These are phyloP conservation scores for Colletotrichum sojae DNA, from an alignment of 2,329 filamentous ascomycete species.

Conservation along the genomic window DNA sequence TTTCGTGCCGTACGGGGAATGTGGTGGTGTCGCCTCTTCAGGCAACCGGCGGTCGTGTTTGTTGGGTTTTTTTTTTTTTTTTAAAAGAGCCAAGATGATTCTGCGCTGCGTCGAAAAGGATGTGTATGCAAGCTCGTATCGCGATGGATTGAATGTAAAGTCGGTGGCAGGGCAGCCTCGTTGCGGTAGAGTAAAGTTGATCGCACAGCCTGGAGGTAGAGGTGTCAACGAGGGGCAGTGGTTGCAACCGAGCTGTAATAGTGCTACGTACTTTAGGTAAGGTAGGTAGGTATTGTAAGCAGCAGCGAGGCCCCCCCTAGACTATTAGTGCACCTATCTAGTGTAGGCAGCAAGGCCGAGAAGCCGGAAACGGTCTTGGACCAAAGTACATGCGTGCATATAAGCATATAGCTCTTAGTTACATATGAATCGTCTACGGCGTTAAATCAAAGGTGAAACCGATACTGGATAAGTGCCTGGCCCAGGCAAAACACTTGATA, in stretches of 20 bases:
- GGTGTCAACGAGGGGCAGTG: constrained; percentile 33
- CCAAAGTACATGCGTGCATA: too few species aligned
- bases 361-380: too few species aligned
- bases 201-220: constrained; percentile 25
- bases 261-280: constrained; percentile 24
- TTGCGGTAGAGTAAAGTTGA: constrained; percentile 38
- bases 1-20: constrained; percentile 19
- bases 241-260: neutral
- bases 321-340: too few species aligned
- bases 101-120: constrained; percentile 39
- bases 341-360: too few species aligned
- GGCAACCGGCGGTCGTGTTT: constrained; percentile 19
- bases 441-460: too few species aligned
- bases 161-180: constrained; percentile 30
- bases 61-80: constrained; percentile 37
- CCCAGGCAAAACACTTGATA: too few species aligned
- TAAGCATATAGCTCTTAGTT: too few species aligned
- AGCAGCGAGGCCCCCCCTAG: too few species aligned
- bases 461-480: too few species aligned
- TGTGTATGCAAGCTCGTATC: constrained; percentile 32
- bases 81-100: constrained; percentile 43
- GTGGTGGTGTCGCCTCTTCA: constrained; percentile 11
- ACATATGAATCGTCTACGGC: too few species aligned
- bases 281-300: neutral
- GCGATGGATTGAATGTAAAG: constrained; percentile 23